Base-by-base conservation (phyloP, 345 rosid genomes). In the Boechera divaricarpa region DNA sequence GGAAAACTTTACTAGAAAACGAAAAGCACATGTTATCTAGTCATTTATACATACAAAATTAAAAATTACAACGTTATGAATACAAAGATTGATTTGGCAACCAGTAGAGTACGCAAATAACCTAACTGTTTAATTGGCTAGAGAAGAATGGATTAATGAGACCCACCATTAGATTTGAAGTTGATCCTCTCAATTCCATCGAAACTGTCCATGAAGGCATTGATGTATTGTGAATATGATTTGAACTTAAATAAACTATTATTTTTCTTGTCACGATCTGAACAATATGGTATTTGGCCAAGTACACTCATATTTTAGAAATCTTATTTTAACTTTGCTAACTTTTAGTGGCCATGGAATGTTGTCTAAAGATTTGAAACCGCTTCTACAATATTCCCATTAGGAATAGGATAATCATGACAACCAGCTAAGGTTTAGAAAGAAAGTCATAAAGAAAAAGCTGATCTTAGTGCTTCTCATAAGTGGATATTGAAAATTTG, bases 301-400 rank as follows among this genome's bases (percentile, higher is more conserved):
- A 77, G 61, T 77, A 72, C 81, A 70, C 62, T 63, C 72, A 57
- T 54, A 70, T 15, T 77, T 42, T 63, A 18, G 5, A 38, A 44
- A 54, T 32, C 48, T 57, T 62, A 5, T 48, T 39, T 5, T 47
- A 59, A 77, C 72, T 65, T 78, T 78, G 18, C 28, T 36, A 70
- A 59, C 61, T 54, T 77, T 63, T 47, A 45, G 63, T 72, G 60
- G 41, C 51, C 60, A 53, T 73, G 29, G 63, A 65, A 72, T 29
- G 65, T 72, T 78, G 81, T 77, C 81, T 72, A 77, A 77, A 77
- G 55, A 77, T 77, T 65, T 59, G 81, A 65, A 77, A 77, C 81
- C 72, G 77, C 24, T 78, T 41, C 54, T 32, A 66, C 16, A 28
- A 5, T 21, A 36, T 78, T 72, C 62, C 77, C 63, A 72, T 49